Evolutionary conservation across 768 basidiomycete species (phyloP), one percentile per base, ranked within the genome.

Genomic region (Tylopilus intermedius): DNA sequence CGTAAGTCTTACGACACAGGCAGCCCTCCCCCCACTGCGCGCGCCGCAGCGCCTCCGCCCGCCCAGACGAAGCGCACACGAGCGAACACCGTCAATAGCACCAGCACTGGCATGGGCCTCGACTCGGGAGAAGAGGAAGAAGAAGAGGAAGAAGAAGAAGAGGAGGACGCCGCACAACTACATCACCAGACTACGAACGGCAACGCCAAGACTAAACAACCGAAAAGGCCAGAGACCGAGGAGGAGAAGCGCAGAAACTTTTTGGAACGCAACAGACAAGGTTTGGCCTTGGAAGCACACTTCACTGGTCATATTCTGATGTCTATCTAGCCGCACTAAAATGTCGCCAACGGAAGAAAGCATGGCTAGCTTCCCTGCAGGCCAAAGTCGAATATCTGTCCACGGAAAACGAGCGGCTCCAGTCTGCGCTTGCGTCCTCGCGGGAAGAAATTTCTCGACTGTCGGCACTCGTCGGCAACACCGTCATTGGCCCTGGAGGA

Each of bases 321-420:
- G 11, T 33, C 29, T 45, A 10, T 49, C 1, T 61, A 97, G 95
- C 96, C 56, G 96, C 96, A 6, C 83, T 98, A 60, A 98, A 98
- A 74, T 99, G 96, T 72, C 92, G 96, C 33, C 96, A 99, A 67
- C 88, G 96, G 53, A 99, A 99, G 73, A 99, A 99, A 71, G 93
- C 93, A 5, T 99, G 96, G 96, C 80, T 98, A 13, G 79, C 84
- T 27, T 86, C 90, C 57, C 77, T 99, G 15, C 96, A 99, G 70
- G 82, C 86, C 38, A 94, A 94, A 64, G 93, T 95, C 71, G 96
- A 99, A 67, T 89, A 76, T 60, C 81, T 99, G 38, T 76, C 79
- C n/a, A 83, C 86, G 58, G 96, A 99, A 72, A 99, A 99, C 71
- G 95, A 98, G 68, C 84, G 91, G 22, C 82, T 99, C 24, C 86